Conservation (phyloP, 2,329 filamentous ascomycete species). For the Bipolaris sorokiniana region DNA sequence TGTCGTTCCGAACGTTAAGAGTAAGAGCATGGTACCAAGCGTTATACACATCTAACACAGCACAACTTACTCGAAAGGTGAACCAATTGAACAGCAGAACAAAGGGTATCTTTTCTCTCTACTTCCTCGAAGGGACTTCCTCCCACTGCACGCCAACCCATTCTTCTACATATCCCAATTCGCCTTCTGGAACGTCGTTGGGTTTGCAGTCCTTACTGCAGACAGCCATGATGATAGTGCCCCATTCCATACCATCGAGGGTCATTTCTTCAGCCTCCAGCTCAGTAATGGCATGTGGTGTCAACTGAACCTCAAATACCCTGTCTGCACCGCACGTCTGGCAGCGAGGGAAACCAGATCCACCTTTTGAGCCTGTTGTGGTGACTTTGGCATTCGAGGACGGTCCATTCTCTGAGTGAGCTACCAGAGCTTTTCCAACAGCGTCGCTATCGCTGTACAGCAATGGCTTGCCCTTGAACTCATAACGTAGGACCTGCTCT, state of each 20-base stretch:
- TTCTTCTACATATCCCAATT: slow-evolving; percentile 84
- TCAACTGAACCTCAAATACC: slow-evolving; percentile 90
- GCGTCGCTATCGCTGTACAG: slow-evolving; percentile 80
- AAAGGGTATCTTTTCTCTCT: neutral
- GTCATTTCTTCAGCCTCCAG: slow-evolving; percentile 75
- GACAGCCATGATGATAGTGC: slow-evolving; percentile 85
- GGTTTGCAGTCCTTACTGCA: slow-evolving; percentile 80
- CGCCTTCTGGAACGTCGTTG: slow-evolving; percentile 62
- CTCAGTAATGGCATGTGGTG: slow-evolving; percentile 86
- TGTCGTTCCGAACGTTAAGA: neutral
- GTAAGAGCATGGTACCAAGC: neutral
- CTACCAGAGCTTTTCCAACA: slow-evolving; percentile 69
- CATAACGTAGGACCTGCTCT: slow-evolving; percentile 59
- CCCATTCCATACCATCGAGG: slow-evolving; percentile 95
- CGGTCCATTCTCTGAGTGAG: slow-evolving; percentile 37
- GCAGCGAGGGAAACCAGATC: slow-evolving; percentile 71
- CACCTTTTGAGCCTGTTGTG: slow-evolving; percentile 30
- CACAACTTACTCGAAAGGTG: neutral
- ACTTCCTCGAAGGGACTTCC: slow-evolving; percentile 59
- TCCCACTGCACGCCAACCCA: slow-evolving; percentile 99
- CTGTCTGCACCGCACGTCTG: slow-evolving; percentile 74
- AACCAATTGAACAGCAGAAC: neutral
- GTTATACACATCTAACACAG: neutral
- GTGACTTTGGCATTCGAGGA: slow-evolving; percentile 40
- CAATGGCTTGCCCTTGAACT: slow-evolving; percentile 60